A percentile compares a stretch with the other conserved stretches of the same genome.
phyloP scores from a whole-genome alignment of 2,329 filamentous ascomycete genomes.

The Aureobasidium sp. region DNA sequence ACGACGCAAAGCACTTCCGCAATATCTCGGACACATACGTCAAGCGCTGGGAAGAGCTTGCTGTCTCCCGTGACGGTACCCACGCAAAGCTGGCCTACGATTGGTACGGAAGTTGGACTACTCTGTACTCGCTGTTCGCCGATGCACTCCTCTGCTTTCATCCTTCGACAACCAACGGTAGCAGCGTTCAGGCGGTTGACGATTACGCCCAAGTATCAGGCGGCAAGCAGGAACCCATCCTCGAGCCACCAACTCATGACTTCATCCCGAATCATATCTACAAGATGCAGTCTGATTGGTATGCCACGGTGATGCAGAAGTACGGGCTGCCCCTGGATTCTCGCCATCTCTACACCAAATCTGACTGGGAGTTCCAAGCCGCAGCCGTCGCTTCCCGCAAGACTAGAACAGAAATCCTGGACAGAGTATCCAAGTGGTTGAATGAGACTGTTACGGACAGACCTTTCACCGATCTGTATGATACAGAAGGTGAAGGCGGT shows the following conservation, averaged over 20 bases:
- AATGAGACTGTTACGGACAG: constrained; percentile 83
- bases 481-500: constrained; percentile 79
- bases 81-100: constrained; percentile 86
- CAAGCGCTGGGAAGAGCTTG: constrained; percentile 74
- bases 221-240: constrained; percentile 26
- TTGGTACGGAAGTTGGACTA: constrained; percentile 84
- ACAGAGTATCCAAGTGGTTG: constrained; percentile 81
- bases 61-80: constrained; percentile 72
- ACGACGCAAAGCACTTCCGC: constrained; percentile 63
- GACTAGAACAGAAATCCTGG: constrained; percentile 75
- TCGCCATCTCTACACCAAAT: constrained; percentile 87
- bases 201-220: constrained; percentile 6
- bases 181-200: constrained; percentile 19
- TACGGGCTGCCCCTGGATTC: constrained; percentile 88
- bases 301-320: constrained; percentile 78
- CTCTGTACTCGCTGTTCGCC: constrained; percentile 86
- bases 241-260: constrained; percentile 27
- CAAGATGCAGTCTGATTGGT: constrained; percentile 83
- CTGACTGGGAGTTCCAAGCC: constrained; percentile 92
- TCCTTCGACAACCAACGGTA: constrained; percentile 50
- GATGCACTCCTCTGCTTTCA: constrained; percentile 88
- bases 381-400: constrained; percentile 78
- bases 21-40: constrained; percentile 74
- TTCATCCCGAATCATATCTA: constrained; percentile 84
- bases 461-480: constrained; percentile 84